phyloP scores from a whole-genome alignment of 1,284 basidiomycete species.

The Volvariella volvacea region DNA sequence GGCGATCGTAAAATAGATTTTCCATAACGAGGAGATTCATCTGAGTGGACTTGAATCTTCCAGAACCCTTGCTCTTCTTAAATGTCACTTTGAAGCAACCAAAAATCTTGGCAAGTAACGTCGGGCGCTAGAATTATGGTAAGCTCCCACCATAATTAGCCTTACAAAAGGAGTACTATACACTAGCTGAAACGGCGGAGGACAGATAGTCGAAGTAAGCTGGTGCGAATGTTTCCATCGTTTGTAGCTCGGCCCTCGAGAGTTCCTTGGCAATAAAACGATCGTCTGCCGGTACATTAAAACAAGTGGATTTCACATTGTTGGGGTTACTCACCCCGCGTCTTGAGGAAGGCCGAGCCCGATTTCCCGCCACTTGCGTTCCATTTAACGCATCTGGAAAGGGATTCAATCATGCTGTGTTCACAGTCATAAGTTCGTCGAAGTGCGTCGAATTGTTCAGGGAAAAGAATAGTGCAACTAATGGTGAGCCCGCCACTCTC shows the following conservation, averaged over 20 bases:
- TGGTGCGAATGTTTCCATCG: constrained; percentile 95
- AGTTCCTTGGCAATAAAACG: constrained; percentile 98
- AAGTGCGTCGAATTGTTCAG: constrained; percentile 95
- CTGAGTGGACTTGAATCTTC: constrained; percentile 74
- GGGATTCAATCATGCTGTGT: constrained; percentile 87
- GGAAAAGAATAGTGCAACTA: constrained; percentile 92
- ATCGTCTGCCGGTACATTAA: constrained; percentile 90
- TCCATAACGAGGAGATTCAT: constrained; percentile 99
- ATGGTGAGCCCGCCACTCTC: constrained; percentile 91
- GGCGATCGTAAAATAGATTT: constrained; percentile 91
- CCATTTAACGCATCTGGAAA: constrained; percentile 95
- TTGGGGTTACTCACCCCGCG: constrained; percentile 53
- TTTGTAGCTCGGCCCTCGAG: constrained; percentile 87
- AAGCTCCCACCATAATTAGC: too few relatives aligned
- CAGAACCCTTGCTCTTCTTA: constrained; percentile 62
- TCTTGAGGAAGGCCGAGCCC: constrained; percentile 95
- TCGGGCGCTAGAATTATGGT: too few relatives aligned
- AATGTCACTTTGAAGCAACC: constrained; percentile 97
- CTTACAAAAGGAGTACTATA: too few relatives aligned
- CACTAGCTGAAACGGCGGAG: constrained; percentile 73
- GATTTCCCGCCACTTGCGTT: constrained; percentile 95
- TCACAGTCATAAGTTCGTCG: constrained; percentile 91
- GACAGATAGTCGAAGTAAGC: constrained; percentile 98
- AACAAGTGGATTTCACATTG: constrained; percentile 75
- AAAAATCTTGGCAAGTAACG: constrained; percentile 94